Percentiles rank a stretch among this genome's conserved stretches.
phyloP scores from a whole-genome alignment of 2,329 filamentous ascomycete genomes.

The Shiraia sp. region DNA sequence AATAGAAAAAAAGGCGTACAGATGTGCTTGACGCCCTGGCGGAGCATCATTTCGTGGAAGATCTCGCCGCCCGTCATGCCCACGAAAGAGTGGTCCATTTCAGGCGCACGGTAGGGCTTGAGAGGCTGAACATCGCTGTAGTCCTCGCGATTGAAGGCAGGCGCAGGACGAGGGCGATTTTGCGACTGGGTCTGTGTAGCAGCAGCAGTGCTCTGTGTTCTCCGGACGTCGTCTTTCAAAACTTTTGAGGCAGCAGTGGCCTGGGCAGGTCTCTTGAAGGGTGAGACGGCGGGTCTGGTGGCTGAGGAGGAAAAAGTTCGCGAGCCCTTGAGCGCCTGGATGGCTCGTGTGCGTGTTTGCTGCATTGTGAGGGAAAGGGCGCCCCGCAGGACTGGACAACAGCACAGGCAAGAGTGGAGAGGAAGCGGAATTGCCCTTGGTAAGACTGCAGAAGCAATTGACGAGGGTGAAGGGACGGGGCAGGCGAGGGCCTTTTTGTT shows the following conservation, averaged over 20 bases:
- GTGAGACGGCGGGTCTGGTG: conserved; percentile 48
- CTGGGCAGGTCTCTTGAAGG: conserved; percentile 46
- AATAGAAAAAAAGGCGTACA: conserved; percentile 69
- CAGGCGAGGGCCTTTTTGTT: conserved; percentile 19
- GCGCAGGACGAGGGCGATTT: conserved; percentile 46
- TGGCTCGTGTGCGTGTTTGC: conserved; percentile 43
- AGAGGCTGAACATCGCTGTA: conserved; percentile 50
- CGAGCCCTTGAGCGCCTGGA: conserved; percentile 41
- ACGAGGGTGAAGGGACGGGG: not conserved
- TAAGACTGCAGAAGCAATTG: conserved; percentile 8
- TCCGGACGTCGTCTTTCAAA: conserved; percentile 46
- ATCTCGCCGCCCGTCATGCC: conserved; percentile 95
- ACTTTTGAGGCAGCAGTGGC: conserved; percentile 29
- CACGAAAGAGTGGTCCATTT: conserved; percentile 71
- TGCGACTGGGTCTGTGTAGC: conserved; percentile 33
- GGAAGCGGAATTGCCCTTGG: no score
- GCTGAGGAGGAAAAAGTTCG: conserved; percentile 51
- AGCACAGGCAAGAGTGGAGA: conserved; percentile 12
- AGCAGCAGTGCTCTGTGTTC: conserved; percentile 50
- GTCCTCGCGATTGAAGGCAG: conserved; percentile 56
- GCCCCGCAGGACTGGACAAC: conserved; percentile 15
- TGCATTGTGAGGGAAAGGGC: conserved; percentile 30
- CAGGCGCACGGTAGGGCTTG: conserved; percentile 51
- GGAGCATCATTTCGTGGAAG: conserved; percentile 98
- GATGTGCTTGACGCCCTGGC: conserved; percentile 88